Conservation (phyloP, 129 eudicot species). For the Helianthus tuberosus region DNA sequence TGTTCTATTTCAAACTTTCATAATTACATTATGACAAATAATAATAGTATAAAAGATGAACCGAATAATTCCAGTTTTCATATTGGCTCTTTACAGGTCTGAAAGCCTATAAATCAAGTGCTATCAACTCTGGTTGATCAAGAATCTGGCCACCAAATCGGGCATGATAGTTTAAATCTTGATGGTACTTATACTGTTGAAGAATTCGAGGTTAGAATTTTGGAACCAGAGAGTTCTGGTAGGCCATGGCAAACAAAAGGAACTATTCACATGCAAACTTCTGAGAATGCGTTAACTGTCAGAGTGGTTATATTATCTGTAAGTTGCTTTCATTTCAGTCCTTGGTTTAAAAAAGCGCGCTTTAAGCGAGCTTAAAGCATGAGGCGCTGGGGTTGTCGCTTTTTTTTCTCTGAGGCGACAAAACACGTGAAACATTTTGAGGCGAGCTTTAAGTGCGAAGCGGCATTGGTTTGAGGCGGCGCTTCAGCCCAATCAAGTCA, state of each 20-base stretch:
- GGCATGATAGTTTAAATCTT: conserved; percentile 60
- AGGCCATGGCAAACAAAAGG: conserved; percentile 96
- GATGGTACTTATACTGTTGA: conserved; percentile 86
- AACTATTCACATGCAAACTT: conserved; percentile 88
- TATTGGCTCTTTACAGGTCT: conserved; percentile 52
- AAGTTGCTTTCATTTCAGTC: conserved; percentile 41
- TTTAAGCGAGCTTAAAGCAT: too few relatives aligned
- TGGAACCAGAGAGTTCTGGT: conserved; percentile 92
- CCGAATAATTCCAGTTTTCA: background rate
- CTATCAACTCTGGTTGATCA: conserved; percentile 89
- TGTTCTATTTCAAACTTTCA: background rate
- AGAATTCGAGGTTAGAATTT: conserved; percentile 88
- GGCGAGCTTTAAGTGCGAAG: too few relatives aligned
- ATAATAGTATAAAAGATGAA: background rate
- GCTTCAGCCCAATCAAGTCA: too few relatives aligned
- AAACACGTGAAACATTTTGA: too few relatives aligned
- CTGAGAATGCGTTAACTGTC: conserved; percentile 93
- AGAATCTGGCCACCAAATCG: conserved; percentile 86
- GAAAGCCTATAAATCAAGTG: conserved; percentile 92
- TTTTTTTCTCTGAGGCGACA: too few relatives aligned
- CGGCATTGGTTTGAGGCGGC: too few relatives aligned
- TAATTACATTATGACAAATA: background rate
- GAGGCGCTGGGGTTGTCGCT: too few relatives aligned
- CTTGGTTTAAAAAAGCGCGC: too few relatives aligned
- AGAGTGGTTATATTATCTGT: conserved; percentile 80